Evolutionary conservation across 768 basidiomycete genomes (phyloP).

Genomic region (Collybiopsis luxurians): DNA sequence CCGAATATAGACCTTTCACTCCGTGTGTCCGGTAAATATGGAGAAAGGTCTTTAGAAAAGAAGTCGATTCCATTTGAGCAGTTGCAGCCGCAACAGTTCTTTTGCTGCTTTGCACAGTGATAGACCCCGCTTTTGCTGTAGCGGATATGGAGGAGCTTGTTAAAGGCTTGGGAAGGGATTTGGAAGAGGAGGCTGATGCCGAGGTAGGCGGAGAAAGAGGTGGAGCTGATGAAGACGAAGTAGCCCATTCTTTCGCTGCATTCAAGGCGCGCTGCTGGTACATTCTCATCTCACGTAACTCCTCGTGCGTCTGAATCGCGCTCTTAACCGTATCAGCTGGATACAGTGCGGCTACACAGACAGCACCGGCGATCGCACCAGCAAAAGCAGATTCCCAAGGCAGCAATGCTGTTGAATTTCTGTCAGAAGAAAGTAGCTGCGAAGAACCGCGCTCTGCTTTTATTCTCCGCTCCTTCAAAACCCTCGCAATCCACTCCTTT

Average conservation of each 20-base stretch:
- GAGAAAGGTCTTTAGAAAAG: conserved; percentile 57
- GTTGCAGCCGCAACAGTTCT: not conserved
- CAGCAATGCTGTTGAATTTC: conserved; percentile 23
- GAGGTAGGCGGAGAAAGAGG: not conserved
- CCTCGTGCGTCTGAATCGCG: conserved; percentile 86
- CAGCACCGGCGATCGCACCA: conserved; percentile 77
- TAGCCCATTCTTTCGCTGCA: conserved; percentile 11
- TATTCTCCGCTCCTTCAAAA: conserved; percentile 47
- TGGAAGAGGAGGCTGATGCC: not conserved
- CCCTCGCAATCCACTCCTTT: conserved; percentile 72
- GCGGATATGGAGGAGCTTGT: conserved; percentile 13
- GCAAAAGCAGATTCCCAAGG: conserved; percentile 78
- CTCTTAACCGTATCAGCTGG: conserved; percentile 91
- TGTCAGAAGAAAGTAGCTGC: not conserved
- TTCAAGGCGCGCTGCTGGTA: conserved; percentile 4
- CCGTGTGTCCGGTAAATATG: conserved; percentile 77
- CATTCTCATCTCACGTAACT: conserved; percentile 51
- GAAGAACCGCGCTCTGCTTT: not conserved
- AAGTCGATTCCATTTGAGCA: conserved; percentile 9
- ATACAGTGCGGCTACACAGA: conserved; percentile 80
- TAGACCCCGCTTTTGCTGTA: conserved; percentile 20
- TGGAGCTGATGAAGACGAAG: conserved; percentile 1
- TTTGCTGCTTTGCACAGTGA: conserved; percentile 16
- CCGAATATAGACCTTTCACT: conserved; percentile 77
- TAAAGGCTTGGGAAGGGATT: not conserved